Evolutionary conservation across 495 filamentous ascomycete genomes (phyloP).

Genomic region (Articulospora tetracladia): DNA sequence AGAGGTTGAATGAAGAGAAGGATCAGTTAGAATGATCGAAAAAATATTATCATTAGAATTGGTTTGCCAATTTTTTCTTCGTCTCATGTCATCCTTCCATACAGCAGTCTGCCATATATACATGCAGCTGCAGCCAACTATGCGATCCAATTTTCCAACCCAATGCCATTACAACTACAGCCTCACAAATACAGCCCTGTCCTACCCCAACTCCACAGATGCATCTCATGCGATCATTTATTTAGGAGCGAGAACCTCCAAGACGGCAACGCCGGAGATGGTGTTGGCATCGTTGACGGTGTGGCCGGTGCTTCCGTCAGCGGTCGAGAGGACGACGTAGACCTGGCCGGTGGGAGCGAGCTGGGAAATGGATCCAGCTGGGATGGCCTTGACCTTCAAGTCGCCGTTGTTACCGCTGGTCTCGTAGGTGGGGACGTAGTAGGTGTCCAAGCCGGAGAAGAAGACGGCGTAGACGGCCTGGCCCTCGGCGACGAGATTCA

Average conservation of each 20-base stretch:
- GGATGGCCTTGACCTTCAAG: conserved; percentile 24
- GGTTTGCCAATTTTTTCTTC: too few relatives aligned
- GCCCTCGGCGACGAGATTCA: conserved; percentile 13
- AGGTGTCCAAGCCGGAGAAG: conserved; percentile 30
- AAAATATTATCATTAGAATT: too few relatives aligned
- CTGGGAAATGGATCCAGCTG: conserved; percentile 18
- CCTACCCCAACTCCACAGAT: too few relatives aligned
- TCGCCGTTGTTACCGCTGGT: conserved; percentile 21
- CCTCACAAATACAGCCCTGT: too few relatives aligned
- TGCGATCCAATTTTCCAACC: too few relatives aligned
- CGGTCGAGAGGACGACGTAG: conserved; percentile 42
- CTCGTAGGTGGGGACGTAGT: conserved; percentile 22
- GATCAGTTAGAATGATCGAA: too few relatives aligned
- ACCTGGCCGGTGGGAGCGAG: conserved; percentile 33
- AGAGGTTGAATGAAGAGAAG: too few relatives aligned
- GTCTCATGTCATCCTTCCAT: too few relatives aligned
- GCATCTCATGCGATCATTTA: not conserved
- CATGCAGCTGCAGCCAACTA: too few relatives aligned
- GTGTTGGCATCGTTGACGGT: conserved; percentile 37
- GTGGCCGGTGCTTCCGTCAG: conserved; percentile 19
- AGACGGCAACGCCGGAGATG: conserved; percentile 38
- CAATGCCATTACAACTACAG: too few relatives aligned
- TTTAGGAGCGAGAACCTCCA: conserved; percentile 31
- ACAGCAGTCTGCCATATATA: too few relatives aligned
- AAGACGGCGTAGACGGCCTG: conserved; percentile 29